Evolutionary conservation across 2,329 filamentous ascomycete species (phyloP).

Genomic region (Ascocoryne sarcoides): DNA sequence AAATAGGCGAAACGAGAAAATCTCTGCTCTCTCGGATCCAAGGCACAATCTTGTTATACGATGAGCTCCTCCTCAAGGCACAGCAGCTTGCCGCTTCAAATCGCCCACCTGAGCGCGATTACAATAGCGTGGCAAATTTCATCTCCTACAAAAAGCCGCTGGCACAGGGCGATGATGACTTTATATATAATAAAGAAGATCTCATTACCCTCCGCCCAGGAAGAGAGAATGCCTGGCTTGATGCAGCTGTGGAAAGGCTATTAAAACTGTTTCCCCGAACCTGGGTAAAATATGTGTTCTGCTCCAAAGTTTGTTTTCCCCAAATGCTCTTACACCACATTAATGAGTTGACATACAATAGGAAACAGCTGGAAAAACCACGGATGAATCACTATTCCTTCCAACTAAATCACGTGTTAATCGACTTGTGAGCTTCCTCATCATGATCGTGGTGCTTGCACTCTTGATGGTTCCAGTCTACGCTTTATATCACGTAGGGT

Average conservation of each 20-base stretch:
- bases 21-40: slow-evolving; percentile 3
- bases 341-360: neutral
- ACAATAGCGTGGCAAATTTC: neutral
- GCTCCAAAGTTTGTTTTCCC: neutral
- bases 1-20: slow-evolving; percentile 2
- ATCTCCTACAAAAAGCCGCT: neutral
- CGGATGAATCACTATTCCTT: neutral
- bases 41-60: slow-evolving; percentile 3
- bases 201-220: neutral
- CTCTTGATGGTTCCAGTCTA: neutral
- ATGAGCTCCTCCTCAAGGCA: neutral
- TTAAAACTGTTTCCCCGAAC: neutral
- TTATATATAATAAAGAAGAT: neutral
- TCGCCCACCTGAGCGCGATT: neutral
- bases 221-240: neutral
- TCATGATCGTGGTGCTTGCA: neutral
- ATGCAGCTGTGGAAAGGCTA: neutral
- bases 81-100: neutral
- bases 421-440: neutral
- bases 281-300: neutral
- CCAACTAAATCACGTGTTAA: neutral
- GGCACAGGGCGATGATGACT: neutral
- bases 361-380: neutral
- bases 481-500: neutral
- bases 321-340: neutral